These are phyloP conservation scores for Herpotrichia juniperi DNA, from an alignment of 2,329 filamentous ascomycete species.

Conservation along the genomic window DNA sequence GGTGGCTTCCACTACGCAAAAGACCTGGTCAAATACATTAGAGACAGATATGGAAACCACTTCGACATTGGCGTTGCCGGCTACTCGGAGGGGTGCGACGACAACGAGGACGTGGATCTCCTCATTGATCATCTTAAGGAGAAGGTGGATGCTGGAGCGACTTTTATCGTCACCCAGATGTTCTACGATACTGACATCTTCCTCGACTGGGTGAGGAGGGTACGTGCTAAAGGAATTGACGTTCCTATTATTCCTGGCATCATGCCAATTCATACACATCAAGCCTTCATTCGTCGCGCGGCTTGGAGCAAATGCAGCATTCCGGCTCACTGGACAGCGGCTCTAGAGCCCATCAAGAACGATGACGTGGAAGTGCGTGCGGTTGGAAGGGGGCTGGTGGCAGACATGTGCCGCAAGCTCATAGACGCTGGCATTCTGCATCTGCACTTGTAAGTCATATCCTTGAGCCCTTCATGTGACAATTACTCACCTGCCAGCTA, in stretches of 20 bases:
- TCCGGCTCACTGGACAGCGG: constrained; percentile 79
- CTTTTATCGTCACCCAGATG: constrained; percentile 98
- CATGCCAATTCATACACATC: constrained; percentile 95
- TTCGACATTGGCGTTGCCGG: constrained; percentile 98
- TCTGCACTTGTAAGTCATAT: constrained; percentile 74
- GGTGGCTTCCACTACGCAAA: constrained; percentile 90
- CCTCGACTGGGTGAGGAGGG: constrained; percentile 85
- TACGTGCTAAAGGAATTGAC: constrained; percentile 81
- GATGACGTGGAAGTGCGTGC: constrained; percentile 92
- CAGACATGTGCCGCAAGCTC: constrained; percentile 87
- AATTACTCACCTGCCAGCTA: constrained; percentile 59
- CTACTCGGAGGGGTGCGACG: constrained; percentile 94
- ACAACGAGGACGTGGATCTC: constrained; percentile 83
- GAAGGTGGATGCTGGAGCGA: constrained; percentile 92
- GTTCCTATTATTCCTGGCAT: constrained; percentile 86
- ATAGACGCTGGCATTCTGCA: constrained; percentile 82
- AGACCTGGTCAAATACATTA: constrained; percentile 87
- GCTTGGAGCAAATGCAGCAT: constrained; percentile 90
- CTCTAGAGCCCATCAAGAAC: constrained; percentile 92
- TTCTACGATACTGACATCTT: constrained; percentile 99
- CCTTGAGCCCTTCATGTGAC: background rate
- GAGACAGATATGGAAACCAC: constrained; percentile 79
- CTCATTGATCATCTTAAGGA: constrained; percentile 94
- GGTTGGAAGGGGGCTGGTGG: constrained; percentile 84
- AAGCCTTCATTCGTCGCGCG: constrained; percentile 86